Percentiles rank a stretch among this genome's conserved stretches.
Evolutionary conservation across 495 filamentous ascomycete species (phyloP).

Genomic region (Saxophila tyrrhenica): DNA sequence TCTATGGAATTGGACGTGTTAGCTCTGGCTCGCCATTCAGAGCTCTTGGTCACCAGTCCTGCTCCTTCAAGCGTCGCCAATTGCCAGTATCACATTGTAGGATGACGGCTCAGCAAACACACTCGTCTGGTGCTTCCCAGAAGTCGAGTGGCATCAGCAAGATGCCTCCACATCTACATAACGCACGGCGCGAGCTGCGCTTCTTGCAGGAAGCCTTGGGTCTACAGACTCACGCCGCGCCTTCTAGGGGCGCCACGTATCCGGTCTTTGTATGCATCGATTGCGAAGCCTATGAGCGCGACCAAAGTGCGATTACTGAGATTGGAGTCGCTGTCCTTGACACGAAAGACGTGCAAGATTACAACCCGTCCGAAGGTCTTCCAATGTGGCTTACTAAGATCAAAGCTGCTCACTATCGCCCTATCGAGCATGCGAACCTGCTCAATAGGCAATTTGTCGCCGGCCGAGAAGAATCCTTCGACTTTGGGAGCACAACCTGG

Average conservation of each 20-base stretch:
- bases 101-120: too few relatives aligned
- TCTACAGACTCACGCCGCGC: background rate
- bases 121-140: too few relatives aligned
- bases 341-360: background rate
- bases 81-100: too few relatives aligned
- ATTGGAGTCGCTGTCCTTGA: conserved; percentile 4
- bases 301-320: conserved; percentile 3
- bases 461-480: background rate
- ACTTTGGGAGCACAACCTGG: conserved; percentile 1
- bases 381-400: background rate
- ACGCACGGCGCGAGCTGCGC: background rate
- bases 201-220: background rate
- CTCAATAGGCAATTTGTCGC: conserved; percentile 1
- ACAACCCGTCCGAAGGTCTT: background rate
- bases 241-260: too few relatives aligned
- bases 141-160: too few relatives aligned
- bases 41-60: too few relatives aligned
- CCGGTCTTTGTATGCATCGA: conserved; percentile 5
- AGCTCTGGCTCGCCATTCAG: too few relatives aligned
- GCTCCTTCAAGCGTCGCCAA: too few relatives aligned
- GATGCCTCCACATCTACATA: too few relatives aligned
- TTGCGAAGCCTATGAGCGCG: conserved; percentile 6
- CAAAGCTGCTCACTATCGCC: background rate
- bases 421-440: background rate
- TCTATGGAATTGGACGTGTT: too few relatives aligned